Evolutionary conservation across 352 stramenopile species (phyloP).

Genomic region (Pythium rhizo-oryzae): DNA sequence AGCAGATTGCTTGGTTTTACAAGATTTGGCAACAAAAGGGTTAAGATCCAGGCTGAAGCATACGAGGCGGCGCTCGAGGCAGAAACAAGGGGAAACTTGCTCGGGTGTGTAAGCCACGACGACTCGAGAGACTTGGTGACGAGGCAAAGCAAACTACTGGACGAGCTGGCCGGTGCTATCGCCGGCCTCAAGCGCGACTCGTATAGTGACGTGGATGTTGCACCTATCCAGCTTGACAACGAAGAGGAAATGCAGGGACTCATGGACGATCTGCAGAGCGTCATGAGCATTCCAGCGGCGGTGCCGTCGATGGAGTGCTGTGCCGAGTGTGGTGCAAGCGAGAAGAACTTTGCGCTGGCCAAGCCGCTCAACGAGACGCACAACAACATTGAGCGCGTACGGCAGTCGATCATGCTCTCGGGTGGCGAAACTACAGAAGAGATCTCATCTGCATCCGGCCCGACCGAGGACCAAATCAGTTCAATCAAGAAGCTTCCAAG

Average conservation of each 20-base stretch:
- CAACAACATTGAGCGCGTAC: constrained; percentile 80
- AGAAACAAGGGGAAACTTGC: too few species aligned
- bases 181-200: constrained; percentile 77
- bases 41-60: too few species aligned
- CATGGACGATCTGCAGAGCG: constrained; percentile 74
- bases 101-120: constrained; percentile 57
- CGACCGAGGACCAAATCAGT: constrained; percentile 88
- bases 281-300: constrained; percentile 82
- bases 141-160: constrained; percentile 85
- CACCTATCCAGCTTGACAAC: constrained; percentile 58
- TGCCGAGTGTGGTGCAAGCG: constrained; percentile 73
- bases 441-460: constrained; percentile 43
- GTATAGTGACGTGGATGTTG: too few species aligned
- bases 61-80: too few species aligned
- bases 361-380: constrained; percentile 82
- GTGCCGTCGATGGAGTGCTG: constrained; percentile 78
- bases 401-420: constrained; percentile 87
- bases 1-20: too few species aligned
- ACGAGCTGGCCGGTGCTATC: constrained; percentile 71
- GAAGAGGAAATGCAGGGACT: constrained; percentile 65
- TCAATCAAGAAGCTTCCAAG: constrained; percentile 92
- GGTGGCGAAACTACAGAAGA: constrained; percentile 72
- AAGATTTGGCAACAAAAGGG: too few species aligned
- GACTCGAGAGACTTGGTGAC: constrained; percentile 76
- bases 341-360: constrained; percentile 82